These are phyloP conservation scores for Lactifluus rugatus DNA, from an alignment of 768 basidiomycete species.

Conservation along the genomic window DNA sequence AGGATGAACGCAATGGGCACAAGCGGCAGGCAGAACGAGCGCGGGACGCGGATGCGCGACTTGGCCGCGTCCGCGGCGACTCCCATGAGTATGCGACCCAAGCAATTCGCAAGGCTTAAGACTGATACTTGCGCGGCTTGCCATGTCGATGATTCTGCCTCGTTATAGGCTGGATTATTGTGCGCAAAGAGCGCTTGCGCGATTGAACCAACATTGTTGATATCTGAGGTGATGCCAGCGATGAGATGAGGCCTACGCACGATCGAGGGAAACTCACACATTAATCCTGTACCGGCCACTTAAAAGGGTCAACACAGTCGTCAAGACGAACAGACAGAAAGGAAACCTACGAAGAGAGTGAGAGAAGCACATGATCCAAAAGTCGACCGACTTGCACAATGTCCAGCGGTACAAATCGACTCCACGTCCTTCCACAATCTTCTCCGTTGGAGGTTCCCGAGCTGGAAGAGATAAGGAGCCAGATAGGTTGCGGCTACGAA, in stretches of 20 bases:
- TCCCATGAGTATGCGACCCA: conserved; percentile 68
- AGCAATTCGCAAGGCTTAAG: conserved; percentile 72
- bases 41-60: conserved; percentile 45
- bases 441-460: background rate
- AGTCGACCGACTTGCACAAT: conserved; percentile 45
- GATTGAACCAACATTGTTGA: conserved; percentile 82
- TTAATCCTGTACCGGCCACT: conserved; percentile 69
- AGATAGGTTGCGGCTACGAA: background rate
- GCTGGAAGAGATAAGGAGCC: background rate
- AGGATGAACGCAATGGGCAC: conserved; percentile 59
- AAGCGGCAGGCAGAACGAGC: conserved; percentile 60
- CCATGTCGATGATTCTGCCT: conserved; percentile 56
- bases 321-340: background rate
- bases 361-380: conserved; percentile 52
- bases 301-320: background rate
- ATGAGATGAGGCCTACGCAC: background rate
- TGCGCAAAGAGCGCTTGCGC: conserved; percentile 58
- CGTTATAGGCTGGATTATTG: conserved; percentile 52
- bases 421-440: conserved; percentile 22
- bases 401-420: conserved; percentile 45
- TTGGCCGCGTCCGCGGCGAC: conserved; percentile 59
- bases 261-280: conserved; percentile 41
- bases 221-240: conserved; percentile 35
- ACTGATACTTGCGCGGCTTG: conserved; percentile 81
- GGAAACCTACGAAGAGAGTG: conserved; percentile 43